These are phyloP conservation scores for Trichoderma breve DNA, from an alignment of 2,329 filamentous ascomycete genomes.

Conservation along the genomic window DNA sequence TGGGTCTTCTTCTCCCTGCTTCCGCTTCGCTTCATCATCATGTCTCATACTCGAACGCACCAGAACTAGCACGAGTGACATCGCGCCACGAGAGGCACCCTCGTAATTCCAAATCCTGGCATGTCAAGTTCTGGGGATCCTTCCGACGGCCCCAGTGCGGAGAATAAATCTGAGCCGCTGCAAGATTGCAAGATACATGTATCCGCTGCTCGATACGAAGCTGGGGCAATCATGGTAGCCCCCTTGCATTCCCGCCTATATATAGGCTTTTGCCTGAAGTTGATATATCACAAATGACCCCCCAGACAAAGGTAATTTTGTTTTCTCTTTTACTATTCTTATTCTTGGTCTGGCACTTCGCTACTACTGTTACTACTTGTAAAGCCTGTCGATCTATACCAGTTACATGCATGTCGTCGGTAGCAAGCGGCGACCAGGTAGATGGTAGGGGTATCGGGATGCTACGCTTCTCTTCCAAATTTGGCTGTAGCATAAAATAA, in stretches of 20 bases:
- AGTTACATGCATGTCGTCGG: neutral
- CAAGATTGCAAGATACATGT: neutral
- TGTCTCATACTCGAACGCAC: neutral
- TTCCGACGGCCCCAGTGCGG: neutral
- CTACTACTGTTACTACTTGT: neutral
- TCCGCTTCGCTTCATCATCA: neutral
- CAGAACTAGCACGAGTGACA: neutral
- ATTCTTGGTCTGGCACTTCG: neutral
- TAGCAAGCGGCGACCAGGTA: neutral
- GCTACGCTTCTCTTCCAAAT: neutral
- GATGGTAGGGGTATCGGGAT: conserved; percentile 1
- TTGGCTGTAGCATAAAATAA: neutral
- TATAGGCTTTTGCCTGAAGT: neutral
- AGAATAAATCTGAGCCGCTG: conserved; percentile 9
- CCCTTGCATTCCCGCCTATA: neutral
- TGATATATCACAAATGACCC: neutral
- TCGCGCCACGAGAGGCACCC: neutral
- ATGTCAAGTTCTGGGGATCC: neutral
- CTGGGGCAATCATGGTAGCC: neutral
- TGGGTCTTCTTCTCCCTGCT: neutral
- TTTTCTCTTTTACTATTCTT: neutral
- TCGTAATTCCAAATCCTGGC: neutral
- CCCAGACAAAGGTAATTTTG: neutral
- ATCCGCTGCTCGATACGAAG: neutral
- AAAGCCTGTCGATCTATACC: neutral